Conservation (phyloP, 495 filamentous ascomycete genomes). For the Penicillium fimorum region DNA sequence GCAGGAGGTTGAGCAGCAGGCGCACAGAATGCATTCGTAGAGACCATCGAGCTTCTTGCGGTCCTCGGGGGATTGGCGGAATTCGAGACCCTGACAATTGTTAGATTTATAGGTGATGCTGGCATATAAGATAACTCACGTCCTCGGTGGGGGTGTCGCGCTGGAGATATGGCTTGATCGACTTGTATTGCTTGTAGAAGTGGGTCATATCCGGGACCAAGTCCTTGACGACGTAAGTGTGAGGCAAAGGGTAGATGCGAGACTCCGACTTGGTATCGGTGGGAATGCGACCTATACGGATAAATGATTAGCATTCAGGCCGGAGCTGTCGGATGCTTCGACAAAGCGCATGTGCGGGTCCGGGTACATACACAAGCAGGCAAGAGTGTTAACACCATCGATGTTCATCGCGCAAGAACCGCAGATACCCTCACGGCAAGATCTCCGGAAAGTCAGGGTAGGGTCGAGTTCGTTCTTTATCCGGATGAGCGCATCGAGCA, state of each 20-base stretch:
- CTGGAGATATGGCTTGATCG: conserved; percentile 98
- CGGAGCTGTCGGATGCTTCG: neutral
- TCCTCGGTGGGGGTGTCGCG: conserved; percentile 73
- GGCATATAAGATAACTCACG: conserved; percentile 48
- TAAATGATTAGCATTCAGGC: conserved; percentile 1
- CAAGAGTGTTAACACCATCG: conserved; percentile 93
- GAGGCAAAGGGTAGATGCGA: conserved; percentile 97
- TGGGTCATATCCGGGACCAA: conserved; percentile 94
- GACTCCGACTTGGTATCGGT: conserved; percentile 73
- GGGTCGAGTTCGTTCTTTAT: conserved; percentile 99
- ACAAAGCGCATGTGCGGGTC: neutral
- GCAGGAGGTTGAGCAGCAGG: conserved; percentile 97
- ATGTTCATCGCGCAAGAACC: conserved; percentile 99
- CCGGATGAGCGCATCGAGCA: conserved; percentile 91
- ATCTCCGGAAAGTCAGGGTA: conserved; percentile 90
- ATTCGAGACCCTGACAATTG: conserved; percentile 71
- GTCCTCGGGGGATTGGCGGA: conserved; percentile 82
- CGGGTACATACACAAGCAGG: conserved; percentile 84
- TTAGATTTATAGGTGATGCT: conserved; percentile 2
- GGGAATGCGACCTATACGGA: conserved; percentile 79
- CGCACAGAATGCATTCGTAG: conserved; percentile 99
- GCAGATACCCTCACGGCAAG: conserved; percentile 96
- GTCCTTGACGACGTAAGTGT: conserved; percentile 99
- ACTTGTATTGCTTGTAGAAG: conserved; percentile 99
- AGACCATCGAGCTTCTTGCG: conserved; percentile 96